Evolutionary conservation across 371 early-diverging fungal genomes (phyloP), one percentile per base, ranked within the genome.

Genomic region (Actinomortierella ambigua): DNA sequence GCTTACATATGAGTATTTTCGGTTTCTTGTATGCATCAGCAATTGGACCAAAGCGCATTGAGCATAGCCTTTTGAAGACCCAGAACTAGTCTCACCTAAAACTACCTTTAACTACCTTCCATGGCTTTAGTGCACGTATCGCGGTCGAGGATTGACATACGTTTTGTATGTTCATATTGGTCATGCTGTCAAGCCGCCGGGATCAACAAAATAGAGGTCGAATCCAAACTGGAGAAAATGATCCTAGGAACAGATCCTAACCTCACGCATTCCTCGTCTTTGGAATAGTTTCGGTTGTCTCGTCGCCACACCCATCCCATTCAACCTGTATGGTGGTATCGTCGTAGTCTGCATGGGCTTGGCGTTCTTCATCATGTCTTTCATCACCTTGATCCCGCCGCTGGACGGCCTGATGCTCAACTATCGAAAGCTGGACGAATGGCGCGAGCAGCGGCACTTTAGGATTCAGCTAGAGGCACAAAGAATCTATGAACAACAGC

Each of bases 261-360:
- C 0, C 7, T 46, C 5, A 22, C 8, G 22, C 15, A 26, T 8
- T 49, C 26, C 24, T 49, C 0, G 15, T 26, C 1, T 49, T 26
- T 49, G 49, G 7, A 22, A 17, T 53, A 71, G 73, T 39, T 71
- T 71, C 59, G 73, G 73, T 23, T 71, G 73, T 43, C 50, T 71
- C 13, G 59, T 71, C 11, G 73, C 66, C 18, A 65, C 73, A 0
- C 57, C 59, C 3, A 66, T 59, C 22, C 54, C 73, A 5, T 66
- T 71, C 60, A 71, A 71, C 44, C 66, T 71, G 9, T 71, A 66
- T 28, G 73, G 73, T 44, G 66, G 73, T 14, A 71, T 71, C 52
- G 59, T 71, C 22, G 67, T 71, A 17, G 73, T 71, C 15, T 71
- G 73, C 46, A 66, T 71, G 73, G 67, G 73, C 17, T 28, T 71